Base-by-base conservation (phyloP, 257 asterid species). In the Plectranthus barbatus region DNA sequence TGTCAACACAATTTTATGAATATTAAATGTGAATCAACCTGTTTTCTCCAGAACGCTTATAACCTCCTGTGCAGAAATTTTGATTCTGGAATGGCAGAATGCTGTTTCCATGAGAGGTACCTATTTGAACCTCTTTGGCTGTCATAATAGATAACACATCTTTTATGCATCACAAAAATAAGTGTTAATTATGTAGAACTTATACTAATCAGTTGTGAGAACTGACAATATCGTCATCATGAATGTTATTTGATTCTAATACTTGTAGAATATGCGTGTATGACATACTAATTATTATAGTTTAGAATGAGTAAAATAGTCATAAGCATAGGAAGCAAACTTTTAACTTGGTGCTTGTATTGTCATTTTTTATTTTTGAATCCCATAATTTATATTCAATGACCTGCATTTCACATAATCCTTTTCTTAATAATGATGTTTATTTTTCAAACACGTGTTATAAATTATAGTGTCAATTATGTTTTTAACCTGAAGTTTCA, bases 31-130 rank as follows among this genome's bases (percentile, higher is more conserved):
- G 17, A 36, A 39, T 67, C 45, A 5, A 19, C 37, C 19, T 56
- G 46, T 54, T 76, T 72, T 54, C 72, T 65, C 21, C 88, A 88
- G 96, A 91, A 91, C 68, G 69, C 92, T 2, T 88, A 84, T 73
- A 91, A 86, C 77, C 84, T 91, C 71, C 82, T 91, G 31, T 84
- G 94, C 79, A 91, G 95, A 70, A 86, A 70, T 76, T 91, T 91
- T 73, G 95, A 88, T 80, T 73, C 74, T 9, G 92, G 92, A 46
- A 74, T 88, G 95, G 92, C 98, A 6, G 98, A 91, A 76, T 91
- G 98, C 74, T 88, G 96, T 77, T 90, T 86, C 70, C 91, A 84
- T 12, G 98, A 91, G 83, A 88, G 98, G 98, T 91, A 83, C 49
- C 33, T 13, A 18, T n/a, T 55, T 33, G 11, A 48, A 33, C 10